These are phyloP conservation scores for Daedalea quercina DNA, from an alignment of 768 basidiomycete genomes.

Conservation along the genomic window DNA sequence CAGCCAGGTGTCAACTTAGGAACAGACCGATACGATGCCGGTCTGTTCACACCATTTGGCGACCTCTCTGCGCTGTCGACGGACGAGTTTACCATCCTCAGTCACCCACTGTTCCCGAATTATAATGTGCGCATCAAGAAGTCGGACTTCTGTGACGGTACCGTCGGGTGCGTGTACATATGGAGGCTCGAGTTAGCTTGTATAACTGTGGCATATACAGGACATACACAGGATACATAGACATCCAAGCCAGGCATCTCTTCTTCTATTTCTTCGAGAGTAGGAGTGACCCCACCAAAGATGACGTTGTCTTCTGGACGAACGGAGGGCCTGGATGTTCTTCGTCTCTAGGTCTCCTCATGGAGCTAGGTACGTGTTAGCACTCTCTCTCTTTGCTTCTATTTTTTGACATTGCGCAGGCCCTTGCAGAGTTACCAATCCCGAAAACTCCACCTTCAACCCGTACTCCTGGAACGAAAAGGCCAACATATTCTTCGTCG, in stretches of 20 bases:
- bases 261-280: slow-evolving; percentile 47
- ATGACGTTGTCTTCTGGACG: slow-evolving; percentile 28
- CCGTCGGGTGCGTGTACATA: slow-evolving; percentile 24
- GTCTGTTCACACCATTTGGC: slow-evolving; percentile 28
- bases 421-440: slow-evolving; percentile 56
- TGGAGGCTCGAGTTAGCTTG: too few relatives aligned
- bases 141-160: slow-evolving; percentile 35
- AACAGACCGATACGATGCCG: slow-evolving; percentile 16
- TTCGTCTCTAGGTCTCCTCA: slow-evolving; percentile 31
- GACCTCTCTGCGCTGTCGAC: slow-evolving; percentile 20
- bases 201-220: too few relatives aligned
- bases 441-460: slow-evolving; percentile 45
- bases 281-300: slow-evolving; percentile 25
- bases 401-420: slow-evolving; percentile 64
- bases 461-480: slow-evolving; percentile 64
- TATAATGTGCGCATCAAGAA: slow-evolving; percentile 37
- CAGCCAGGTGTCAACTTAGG: not conserved
- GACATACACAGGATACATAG: slow-evolving; percentile 67
- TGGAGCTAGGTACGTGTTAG: slow-evolving; percentile 35
- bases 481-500: slow-evolving; percentile 49
- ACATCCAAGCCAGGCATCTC: slow-evolving; percentile 47
- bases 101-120: slow-evolving; percentile 38
- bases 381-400: slow-evolving; percentile 31
- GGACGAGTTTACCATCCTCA: slow-evolving; percentile 29
- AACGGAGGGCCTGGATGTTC: slow-evolving; percentile 29